Base-by-base conservation (phyloP, 306 rosid genomes). In the Fagus sylvatica region DNA sequence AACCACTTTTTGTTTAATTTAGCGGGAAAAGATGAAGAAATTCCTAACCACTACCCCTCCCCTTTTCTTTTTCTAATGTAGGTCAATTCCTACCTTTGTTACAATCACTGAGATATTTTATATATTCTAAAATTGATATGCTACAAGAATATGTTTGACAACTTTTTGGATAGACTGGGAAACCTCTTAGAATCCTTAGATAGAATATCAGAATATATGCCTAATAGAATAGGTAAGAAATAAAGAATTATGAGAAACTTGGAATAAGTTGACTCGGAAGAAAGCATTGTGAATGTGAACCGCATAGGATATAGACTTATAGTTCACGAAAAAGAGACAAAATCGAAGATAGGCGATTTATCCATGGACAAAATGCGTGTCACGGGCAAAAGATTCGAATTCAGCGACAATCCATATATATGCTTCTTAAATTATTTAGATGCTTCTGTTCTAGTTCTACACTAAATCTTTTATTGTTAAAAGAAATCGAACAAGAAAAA, bases 231-330 rank as follows among this genome's bases (percentile, higher is more conserved):
- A 33, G 8, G 54, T 22, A 36, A 73, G 7, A 6, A 43, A 53
- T 32, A 37, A 19, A n/a, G 17, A 61, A 32, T 12, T 5, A 11
- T n/a, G 4, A 34, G 22, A 36, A 34, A 62, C 22, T 32, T 30
- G 7, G 65, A 72, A 43, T 71, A 71, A 16, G 81, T 82, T 72
- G 82, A 82, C 79, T 60, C 59, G 34, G 72, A 4, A 60, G 17
- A 72, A 60, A 75, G 78, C 61, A 53, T 34, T 42, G 62, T 40
- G 67, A 61, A 11, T 15, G 15, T 46, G 51, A 46, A 46, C 11
- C 9, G 51, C 51, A 46, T 46, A 13, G 48, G 33, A 36, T 36
- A 6, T 42, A 56, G 28, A 22, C 37, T 15, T 19, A 36, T 36
- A n/a, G 22, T 41, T 1, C 3, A 4, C 28, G 13, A 55, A 54